These are phyloP conservation scores for Podaxis carcinomalis DNA, from an alignment of 768 basidiomycete species.

Conservation along the genomic window DNA sequence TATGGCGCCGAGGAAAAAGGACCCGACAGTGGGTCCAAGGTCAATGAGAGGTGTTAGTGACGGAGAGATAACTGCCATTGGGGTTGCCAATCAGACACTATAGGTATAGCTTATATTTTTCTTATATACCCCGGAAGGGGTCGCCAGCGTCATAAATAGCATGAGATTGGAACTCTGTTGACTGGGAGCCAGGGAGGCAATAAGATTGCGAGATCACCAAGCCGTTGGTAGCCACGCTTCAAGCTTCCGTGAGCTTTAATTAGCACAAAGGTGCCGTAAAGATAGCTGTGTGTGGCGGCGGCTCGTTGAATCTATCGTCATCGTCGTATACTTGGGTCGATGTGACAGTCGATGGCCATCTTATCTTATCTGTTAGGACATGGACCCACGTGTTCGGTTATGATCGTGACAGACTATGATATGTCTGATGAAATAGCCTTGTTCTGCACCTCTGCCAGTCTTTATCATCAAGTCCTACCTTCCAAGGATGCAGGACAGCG, in stretches of 20 bases:
- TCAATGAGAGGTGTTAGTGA: not conserved
- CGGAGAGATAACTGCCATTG: not conserved
- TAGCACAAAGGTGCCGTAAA: not conserved
- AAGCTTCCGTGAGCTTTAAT: not conserved
- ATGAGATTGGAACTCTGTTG: not conserved
- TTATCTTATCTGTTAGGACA: not conserved
- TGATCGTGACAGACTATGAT: not conserved
- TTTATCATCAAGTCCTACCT: not conserved
- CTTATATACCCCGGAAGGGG: not conserved
- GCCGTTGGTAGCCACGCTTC: not conserved
- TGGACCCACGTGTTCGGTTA: not conserved
- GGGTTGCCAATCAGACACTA: not conserved
- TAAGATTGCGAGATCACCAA: not conserved
- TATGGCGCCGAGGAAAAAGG: conserved; percentile 8
- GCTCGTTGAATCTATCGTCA: not conserved
- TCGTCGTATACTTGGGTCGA: no score
- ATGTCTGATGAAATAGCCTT: not conserved
- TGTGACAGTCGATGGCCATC: no score
- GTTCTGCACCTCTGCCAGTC: not conserved
- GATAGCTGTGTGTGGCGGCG: not conserved
- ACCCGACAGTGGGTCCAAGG: not conserved
- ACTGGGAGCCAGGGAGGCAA: not conserved
- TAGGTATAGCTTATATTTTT: not conserved
- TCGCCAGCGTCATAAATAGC: not conserved
- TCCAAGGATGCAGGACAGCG: conserved; percentile 25